Conservation (phyloP, 108 stramenopile species). For the Cyclostephanos tholiformis region DNA sequence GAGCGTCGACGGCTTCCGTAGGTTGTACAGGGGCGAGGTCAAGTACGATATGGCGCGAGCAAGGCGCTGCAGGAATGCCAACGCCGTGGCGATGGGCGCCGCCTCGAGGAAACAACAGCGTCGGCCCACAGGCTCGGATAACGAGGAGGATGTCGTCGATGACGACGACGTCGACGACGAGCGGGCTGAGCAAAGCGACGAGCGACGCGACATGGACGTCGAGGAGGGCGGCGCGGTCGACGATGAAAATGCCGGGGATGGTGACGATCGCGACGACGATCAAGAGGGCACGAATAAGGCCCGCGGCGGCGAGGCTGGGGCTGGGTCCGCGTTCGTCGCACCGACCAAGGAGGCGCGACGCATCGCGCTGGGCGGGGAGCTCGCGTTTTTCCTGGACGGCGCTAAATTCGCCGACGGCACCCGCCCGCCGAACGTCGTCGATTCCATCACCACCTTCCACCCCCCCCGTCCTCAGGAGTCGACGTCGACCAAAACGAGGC, state of each 20-base stretch:
- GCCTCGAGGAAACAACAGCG: too few species aligned
- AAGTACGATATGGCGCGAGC: conserved; percentile 75
- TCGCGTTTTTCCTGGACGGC: conserved; percentile 47
- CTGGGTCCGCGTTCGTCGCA: conserved; percentile 21
- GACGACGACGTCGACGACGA: too few species aligned
- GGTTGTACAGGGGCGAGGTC: conserved; percentile 72
- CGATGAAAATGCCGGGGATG: neutral
- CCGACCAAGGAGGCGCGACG: conserved; percentile 48
- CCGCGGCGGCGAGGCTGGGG: neutral
- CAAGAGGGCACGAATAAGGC: neutral
- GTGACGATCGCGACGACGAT: neutral
- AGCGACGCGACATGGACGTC: conserved; percentile 13
- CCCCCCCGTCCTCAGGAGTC: conserved; percentile 90
- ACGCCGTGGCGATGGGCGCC: too few species aligned
- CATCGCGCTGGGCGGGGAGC: conserved; percentile 35
- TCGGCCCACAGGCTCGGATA: too few species aligned
- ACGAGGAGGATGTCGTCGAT: too few species aligned
- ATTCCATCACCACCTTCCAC: conserved; percentile 75
- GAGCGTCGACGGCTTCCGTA: conserved; percentile 79
- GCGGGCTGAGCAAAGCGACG: too few species aligned
- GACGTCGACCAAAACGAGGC: conserved; percentile 73
- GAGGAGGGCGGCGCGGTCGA: neutral
- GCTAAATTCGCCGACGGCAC: conserved; percentile 33
- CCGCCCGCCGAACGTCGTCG: conserved; percentile 64
- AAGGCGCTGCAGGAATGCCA: too few species aligned